phyloP scores from a whole-genome alignment of 805 yeast genomes.

The Candida rishiriensis region DNA sequence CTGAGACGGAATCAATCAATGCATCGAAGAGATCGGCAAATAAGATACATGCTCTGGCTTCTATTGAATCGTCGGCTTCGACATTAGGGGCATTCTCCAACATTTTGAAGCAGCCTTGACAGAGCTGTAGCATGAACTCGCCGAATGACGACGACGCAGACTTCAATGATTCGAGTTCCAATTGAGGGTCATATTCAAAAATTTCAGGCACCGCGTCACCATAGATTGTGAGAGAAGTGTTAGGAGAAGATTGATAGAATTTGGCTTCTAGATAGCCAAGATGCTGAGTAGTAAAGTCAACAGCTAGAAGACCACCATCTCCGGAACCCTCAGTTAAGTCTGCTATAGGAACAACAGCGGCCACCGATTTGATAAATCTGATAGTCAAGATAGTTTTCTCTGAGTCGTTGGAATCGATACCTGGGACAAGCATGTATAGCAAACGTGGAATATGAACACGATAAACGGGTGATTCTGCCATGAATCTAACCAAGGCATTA shows the following conservation, averaged over 20 bases:
- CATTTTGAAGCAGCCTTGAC: conserved; percentile 55
- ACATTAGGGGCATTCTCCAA: conserved; percentile 68
- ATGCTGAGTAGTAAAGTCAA: conserved; percentile 64
- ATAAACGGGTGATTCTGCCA: conserved; percentile 58
- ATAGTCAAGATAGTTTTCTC: conserved; percentile 65
- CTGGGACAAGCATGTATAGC: conserved; percentile 65
- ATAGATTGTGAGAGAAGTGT: conserved; percentile 13
- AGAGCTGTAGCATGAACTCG: conserved; percentile 50
- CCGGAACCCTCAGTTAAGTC: conserved; percentile 47
- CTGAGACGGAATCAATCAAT: conserved; percentile 56
- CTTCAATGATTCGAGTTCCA: conserved; percentile 52
- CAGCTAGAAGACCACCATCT: conserved; percentile 35
- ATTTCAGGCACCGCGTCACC: conserved; percentile 17
- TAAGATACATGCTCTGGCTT: conserved; percentile 40
- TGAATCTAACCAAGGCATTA: conserved; percentile 58
- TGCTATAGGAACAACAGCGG: conserved; percentile 66
- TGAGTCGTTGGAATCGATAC: conserved; percentile 85
- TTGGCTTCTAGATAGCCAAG: conserved; percentile 47
- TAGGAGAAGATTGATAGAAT: conserved; percentile 30
- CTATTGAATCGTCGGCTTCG: conserved; percentile 46
- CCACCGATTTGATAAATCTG: conserved; percentile 63
- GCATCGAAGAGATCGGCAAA: conserved; percentile 37
- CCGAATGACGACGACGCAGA: conserved; percentile 73
- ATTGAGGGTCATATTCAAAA: conserved; percentile 39
- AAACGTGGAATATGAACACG: conserved; percentile 78